Conservation (phyloP, 176 grass and related monocot genomes). For the Carex kokanica region DNA sequence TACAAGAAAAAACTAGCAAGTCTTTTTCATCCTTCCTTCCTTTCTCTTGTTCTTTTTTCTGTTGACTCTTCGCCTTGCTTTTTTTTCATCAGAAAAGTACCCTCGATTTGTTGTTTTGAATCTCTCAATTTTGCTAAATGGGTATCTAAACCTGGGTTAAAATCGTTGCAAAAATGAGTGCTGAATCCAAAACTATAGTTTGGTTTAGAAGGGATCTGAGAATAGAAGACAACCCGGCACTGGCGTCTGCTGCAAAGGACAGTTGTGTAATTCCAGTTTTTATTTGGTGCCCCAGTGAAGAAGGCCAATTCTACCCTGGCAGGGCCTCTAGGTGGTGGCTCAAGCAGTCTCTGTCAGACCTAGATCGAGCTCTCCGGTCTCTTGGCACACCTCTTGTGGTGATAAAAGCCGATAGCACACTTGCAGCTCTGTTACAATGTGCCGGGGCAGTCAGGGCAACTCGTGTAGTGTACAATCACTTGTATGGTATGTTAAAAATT, state of each 20-base stretch:
- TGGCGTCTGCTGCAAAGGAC: constrained; percentile 50
- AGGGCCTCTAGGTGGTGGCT: constrained; percentile 91
- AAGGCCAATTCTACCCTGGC: constrained; percentile 67
- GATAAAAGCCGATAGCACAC: constrained; percentile 56
- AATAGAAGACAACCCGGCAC: constrained; percentile 82
- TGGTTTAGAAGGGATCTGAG: constrained; percentile 97
- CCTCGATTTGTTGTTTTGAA: neutral
- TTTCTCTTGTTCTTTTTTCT: constrained; percentile 11
- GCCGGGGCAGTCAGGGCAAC: constrained; percentile 46
- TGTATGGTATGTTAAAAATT: constrained; percentile 54
- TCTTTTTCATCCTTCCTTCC: neutral
- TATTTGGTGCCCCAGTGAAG: constrained; percentile 76
- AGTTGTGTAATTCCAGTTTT: constrained; percentile 70
- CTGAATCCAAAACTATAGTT: constrained; percentile 56
- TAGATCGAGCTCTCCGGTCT: constrained; percentile 49
- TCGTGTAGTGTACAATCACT: constrained; percentile 75
- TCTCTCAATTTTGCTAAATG: neutral
- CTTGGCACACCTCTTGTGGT: constrained; percentile 66
- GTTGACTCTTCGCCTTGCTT: neutral
- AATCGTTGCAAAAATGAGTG: constrained; percentile 34
- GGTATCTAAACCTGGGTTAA: constrained; percentile 3
- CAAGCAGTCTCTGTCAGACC: constrained; percentile 72
- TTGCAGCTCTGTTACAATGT: constrained; percentile 62
- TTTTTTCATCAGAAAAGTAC: neutral
- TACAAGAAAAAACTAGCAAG: neutral